Evolutionary conservation across 257 asterid genomes (phyloP).

Genomic region (Salvia hispanica): DNA sequence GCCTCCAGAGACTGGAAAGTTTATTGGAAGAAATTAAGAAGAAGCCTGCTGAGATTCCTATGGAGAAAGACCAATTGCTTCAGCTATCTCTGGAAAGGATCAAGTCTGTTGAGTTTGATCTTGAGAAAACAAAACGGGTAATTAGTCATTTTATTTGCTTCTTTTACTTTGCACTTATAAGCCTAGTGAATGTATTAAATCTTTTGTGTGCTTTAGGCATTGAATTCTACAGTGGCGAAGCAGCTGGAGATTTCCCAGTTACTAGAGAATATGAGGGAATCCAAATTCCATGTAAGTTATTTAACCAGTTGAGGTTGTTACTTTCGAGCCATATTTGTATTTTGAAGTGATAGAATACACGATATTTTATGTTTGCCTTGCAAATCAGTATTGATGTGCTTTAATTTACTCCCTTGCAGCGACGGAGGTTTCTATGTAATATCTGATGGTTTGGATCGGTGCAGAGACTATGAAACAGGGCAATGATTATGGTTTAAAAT

Average conservation of each 20-base stretch:
- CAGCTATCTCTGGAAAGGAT: slow-evolving; percentile 80
- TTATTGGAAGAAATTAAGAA: slow-evolving; percentile 69
- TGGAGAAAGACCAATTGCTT: slow-evolving; percentile 82
- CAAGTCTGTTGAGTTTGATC: slow-evolving; percentile 82
- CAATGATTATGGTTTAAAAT: slow-evolving; percentile 8
- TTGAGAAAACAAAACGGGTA: slow-evolving; percentile 89
- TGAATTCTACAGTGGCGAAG: slow-evolving; percentile 72
- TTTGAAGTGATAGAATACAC: slow-evolving; percentile 13
- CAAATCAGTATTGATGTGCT: slow-evolving; percentile 10
- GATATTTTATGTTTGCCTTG: neutral
- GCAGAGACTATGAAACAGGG: slow-evolving; percentile 15
- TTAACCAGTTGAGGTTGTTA: neutral
- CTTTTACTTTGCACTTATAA: slow-evolving; percentile 8
- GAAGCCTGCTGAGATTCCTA: slow-evolving; percentile 77
- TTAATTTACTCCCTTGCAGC: slow-evolving; percentile 41
- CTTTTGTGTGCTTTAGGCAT: slow-evolving; percentile 51
- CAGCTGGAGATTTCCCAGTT: slow-evolving; percentile 70
- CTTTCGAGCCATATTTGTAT: neutral
- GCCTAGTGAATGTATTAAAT: slow-evolving; percentile 24
- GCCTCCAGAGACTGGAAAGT: slow-evolving; percentile 70
- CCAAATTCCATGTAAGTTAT: slow-evolving; percentile 66
- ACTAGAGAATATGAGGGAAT: slow-evolving; percentile 66
- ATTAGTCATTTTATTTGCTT: slow-evolving; percentile 23
- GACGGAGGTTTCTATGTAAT: slow-evolving; percentile 58
- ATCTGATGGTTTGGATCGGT: slow-evolving; percentile 16